Percentiles rank a stretch among this genome's conserved stretches.
Conservation (phyloP, 2,329 filamentous ascomycete species). For the Fusarium dlaminii region DNA sequence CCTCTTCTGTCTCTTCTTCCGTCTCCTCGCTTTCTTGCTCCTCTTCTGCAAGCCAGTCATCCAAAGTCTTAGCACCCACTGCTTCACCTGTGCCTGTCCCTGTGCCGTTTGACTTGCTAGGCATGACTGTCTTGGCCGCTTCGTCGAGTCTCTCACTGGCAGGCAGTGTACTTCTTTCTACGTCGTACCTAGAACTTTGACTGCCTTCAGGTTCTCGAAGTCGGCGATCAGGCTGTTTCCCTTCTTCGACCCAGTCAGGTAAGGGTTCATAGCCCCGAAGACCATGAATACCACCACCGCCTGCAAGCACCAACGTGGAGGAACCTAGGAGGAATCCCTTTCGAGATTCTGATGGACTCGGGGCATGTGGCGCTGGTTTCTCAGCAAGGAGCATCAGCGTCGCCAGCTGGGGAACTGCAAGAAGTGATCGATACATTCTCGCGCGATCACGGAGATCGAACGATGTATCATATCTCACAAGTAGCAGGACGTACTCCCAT, state of each 20-base stretch:
- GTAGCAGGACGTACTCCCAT: slow-evolving; percentile 84
- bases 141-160: slow-evolving; percentile 73
- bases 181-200: slow-evolving; percentile 45
- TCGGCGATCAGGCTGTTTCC: slow-evolving; percentile 79
- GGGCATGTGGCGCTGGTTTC: slow-evolving; percentile 91
- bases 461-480: slow-evolving; percentile 92
- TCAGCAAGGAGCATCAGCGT: slow-evolving; percentile 90
- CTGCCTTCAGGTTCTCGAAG: slow-evolving; percentile 69
- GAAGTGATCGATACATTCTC: slow-evolving; percentile 85
- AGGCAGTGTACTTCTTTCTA: slow-evolving; percentile 54
- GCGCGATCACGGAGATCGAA: slow-evolving; percentile 95
- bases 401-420: slow-evolving; percentile 86
- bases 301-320: slow-evolving; percentile 84
- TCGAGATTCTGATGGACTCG: slow-evolving; percentile 86
- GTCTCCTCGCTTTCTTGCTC: slow-evolving; percentile 67
- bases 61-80: slow-evolving; percentile 78
- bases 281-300: slow-evolving; percentile 76
- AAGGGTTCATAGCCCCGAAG: slow-evolving; percentile 81
- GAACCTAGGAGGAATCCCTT: slow-evolving; percentile 84
- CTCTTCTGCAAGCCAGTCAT: slow-evolving; percentile 90
- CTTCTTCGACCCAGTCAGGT: slow-evolving; percentile 85
- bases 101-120: slow-evolving; percentile 60
- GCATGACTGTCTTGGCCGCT: slow-evolving; percentile 52
- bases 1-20: slow-evolving; percentile 61
- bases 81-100: slow-evolving; percentile 63